Conservation (phyloP, 352 stramenopile species). For the Phytophthora pseudosyringae region DNA sequence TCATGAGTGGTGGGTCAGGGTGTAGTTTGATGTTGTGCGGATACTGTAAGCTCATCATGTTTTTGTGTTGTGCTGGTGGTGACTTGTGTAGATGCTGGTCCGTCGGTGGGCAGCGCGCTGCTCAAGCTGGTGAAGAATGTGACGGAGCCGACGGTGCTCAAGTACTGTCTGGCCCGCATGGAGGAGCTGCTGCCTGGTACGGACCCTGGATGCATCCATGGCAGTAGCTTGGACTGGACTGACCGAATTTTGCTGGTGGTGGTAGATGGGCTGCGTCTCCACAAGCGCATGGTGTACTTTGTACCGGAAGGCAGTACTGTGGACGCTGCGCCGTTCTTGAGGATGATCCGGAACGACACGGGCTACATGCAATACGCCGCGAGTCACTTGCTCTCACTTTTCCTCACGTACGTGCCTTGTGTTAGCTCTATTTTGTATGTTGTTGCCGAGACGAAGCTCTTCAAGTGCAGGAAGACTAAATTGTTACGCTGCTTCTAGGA, state of each 20-base stretch:
- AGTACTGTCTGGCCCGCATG: slow-evolving; percentile 88
- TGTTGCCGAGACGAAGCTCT: not conserved
- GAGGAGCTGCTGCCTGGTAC: slow-evolving; percentile 84
- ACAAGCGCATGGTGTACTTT: slow-evolving; percentile 83
- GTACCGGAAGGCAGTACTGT: slow-evolving; percentile 74
- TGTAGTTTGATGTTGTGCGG: not conserved
- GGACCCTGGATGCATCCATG: not conserved
- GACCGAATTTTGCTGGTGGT: not conserved
- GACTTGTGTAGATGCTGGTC: slow-evolving; percentile 58
- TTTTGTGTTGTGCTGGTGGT: not conserved
- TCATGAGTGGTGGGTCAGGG: slow-evolving; percentile 49
- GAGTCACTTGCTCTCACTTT: slow-evolving; percentile 80
- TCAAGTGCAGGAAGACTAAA: slow-evolving; percentile 3
- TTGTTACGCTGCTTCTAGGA: slow-evolving; percentile 37
- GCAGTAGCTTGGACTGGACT: not conserved
- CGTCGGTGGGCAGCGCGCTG: slow-evolving; percentile 63
- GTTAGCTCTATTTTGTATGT: not conserved
- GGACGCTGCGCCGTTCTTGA: slow-evolving; percentile 81
- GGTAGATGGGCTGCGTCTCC: slow-evolving; percentile 76
- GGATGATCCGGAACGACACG: slow-evolving; percentile 86
- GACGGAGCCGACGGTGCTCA: slow-evolving; percentile 86
- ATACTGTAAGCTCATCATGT: not conserved
- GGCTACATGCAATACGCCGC: slow-evolving; percentile 88
- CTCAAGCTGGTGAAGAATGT: slow-evolving; percentile 91
- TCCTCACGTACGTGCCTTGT: slow-evolving; percentile 65